Conservation (phyloP, 2,329 filamentous ascomycete genomes). For the Pseudophaeomoniella oleicola region DNA sequence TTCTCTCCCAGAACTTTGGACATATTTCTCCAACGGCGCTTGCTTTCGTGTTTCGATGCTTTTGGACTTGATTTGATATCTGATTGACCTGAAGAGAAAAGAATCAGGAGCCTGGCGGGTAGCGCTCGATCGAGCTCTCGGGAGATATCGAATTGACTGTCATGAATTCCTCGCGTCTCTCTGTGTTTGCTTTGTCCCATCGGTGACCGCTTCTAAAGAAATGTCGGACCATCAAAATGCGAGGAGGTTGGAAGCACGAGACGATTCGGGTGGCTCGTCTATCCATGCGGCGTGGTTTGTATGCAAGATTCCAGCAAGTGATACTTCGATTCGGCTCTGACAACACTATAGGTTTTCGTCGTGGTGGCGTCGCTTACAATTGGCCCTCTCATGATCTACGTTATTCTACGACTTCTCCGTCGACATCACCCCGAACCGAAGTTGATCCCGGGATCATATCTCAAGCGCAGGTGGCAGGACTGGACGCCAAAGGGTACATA, state of each 20-base stretch:
- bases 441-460: constrained; percentile 33
- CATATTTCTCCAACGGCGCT: no score
- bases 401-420: constrained; percentile 27
- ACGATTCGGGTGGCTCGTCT: not conserved
- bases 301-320: not conserved
- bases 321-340: not conserved
- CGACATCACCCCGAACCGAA: constrained; percentile 31
- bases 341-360: constrained; percentile 10
- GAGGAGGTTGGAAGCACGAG: not conserved
- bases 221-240: no score
- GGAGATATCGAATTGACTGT: no score
- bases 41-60: no score
- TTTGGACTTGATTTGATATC: no score
- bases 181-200: no score
- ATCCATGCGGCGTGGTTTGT: not conserved
- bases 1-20: no score
- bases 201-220: no score
- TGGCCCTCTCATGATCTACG: constrained; percentile 16
- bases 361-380: constrained; percentile 18
- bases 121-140: no score
- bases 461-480: constrained; percentile 37
- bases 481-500: constrained; percentile 31
- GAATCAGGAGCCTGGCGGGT: no score
- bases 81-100: no score
- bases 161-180: no score